phyloP scores from a whole-genome alignment of 148 eudicot species.

The Spergularia marina region DNA sequence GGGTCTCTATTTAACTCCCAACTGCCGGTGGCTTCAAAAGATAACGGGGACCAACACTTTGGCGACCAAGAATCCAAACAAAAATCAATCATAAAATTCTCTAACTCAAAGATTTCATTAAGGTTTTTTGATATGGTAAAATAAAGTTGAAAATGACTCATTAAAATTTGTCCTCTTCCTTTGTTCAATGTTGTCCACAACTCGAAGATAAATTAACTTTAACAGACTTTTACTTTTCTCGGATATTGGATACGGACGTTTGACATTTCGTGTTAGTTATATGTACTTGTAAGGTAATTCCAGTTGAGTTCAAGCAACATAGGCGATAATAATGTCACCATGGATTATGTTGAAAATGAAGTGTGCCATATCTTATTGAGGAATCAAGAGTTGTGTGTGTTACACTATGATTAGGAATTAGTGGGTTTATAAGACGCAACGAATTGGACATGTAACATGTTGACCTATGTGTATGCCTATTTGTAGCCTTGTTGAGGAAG shows the following conservation, averaged over 20 bases:
- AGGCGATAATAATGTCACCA: too few relatives aligned
- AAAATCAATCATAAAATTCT: conserved; percentile 11
- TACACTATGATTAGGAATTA: neutral
- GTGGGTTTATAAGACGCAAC: conserved; percentile 4
- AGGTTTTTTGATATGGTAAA: neutral
- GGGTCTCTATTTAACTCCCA: neutral
- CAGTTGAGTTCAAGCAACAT: too few relatives aligned
- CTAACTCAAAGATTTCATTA: conserved; percentile 9
- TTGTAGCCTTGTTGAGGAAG: neutral
- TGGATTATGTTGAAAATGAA: neutral
- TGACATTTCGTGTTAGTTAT: too few relatives aligned
- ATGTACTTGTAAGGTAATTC: too few relatives aligned
- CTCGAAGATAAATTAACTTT: neutral
- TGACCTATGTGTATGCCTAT: neutral
- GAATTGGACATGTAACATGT: neutral
- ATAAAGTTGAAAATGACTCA: conserved; percentile 11
- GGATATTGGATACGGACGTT: too few relatives aligned
- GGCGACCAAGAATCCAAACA: conserved; percentile 9
- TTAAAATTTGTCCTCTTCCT: conserved; percentile 3
- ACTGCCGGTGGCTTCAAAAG: neutral
- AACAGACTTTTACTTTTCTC: too few relatives aligned
- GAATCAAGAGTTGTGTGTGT: neutral
- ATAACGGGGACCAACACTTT: conserved; percentile 24
- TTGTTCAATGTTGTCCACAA: neutral
- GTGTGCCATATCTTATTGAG: neutral